These are phyloP conservation scores for Leccinum rimulosum DNA, from an alignment of 768 basidiomycete genomes.

Conservation along the genomic window DNA sequence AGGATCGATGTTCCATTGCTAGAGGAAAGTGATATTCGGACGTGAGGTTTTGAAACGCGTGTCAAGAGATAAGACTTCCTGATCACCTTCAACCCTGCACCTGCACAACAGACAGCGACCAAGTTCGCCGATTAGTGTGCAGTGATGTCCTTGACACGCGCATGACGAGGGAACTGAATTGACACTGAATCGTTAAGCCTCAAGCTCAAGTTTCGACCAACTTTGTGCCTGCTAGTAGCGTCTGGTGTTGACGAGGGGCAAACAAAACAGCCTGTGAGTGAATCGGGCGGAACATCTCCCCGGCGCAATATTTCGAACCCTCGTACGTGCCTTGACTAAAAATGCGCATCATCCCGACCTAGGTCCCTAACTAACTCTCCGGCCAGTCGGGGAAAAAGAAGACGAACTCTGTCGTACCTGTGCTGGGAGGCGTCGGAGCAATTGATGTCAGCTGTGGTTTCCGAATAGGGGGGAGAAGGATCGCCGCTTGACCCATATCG, in stretches of 20 bases:
- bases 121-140: background rate
- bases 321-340: background rate
- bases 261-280: background rate
- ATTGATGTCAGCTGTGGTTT: slow-evolving; percentile 70
- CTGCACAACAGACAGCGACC: too few species aligned
- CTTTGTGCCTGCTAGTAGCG: too few species aligned
- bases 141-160: background rate
- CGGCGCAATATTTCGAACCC: background rate
- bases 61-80: too few species aligned
- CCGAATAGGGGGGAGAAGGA: slow-evolving; percentile 48
- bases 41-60: too few species aligned
- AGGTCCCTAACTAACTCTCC: slow-evolving; percentile 34
- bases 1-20: too few species aligned
- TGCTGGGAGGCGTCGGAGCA: slow-evolving; percentile 81
- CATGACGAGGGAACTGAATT: background rate
- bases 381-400: slow-evolving; percentile 92
- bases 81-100: too few species aligned
- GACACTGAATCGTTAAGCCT: background rate
- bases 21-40: too few species aligned
- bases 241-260: background rate
- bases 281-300: background rate
- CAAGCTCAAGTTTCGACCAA: background rate
- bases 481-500: slow-evolving; percentile 60
- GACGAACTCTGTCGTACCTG: slow-evolving; percentile 70
- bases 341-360: background rate